phyloP scores from a whole-genome alignment of 1,284 basidiomycete genomes.

The Cutaneotrichosporon sp. region DNA sequence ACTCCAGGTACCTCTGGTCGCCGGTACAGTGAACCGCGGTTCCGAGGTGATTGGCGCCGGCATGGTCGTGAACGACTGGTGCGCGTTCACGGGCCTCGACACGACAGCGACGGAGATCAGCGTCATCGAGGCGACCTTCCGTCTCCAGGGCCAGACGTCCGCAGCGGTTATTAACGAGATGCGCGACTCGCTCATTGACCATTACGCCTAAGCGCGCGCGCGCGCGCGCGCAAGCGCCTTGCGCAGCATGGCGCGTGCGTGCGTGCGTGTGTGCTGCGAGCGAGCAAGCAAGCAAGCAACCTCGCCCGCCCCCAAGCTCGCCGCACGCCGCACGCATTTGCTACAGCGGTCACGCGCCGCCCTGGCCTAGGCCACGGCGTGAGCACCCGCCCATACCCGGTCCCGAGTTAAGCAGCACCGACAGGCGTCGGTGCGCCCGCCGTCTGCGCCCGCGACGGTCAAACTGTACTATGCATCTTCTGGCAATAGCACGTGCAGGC shows the following conservation, averaged over 20 bases:
- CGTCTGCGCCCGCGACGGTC: background rate
- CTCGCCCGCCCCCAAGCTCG: no score
- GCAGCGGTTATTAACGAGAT: slow-evolving; percentile 87
- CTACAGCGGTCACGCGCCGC: no score
- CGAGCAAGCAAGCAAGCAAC: no score
- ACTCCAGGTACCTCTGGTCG: slow-evolving; percentile 90
- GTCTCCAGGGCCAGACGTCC: slow-evolving; percentile 79
- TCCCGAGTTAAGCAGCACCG: no score
- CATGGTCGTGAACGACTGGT: slow-evolving; percentile 98
- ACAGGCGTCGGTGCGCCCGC: background rate
- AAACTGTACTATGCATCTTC: slow-evolving; percentile 3
- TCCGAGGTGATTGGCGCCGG: slow-evolving; percentile 97
- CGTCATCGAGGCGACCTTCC: slow-evolving; percentile 96
- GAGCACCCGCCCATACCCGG: background rate
- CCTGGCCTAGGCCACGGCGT: background rate
- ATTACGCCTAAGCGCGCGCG: slow-evolving; percentile 63
- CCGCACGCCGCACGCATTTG: no score
- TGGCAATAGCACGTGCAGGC: background rate
- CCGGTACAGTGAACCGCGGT: slow-evolving; percentile 96
- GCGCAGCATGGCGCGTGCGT: no score
- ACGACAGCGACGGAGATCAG: slow-evolving; percentile 97
- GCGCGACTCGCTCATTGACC: slow-evolving; percentile 88
- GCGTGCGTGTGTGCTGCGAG: no score
- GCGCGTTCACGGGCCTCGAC: slow-evolving; percentile 92
- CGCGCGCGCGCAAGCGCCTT: background rate